A percentile compares a stretch with the other conserved stretches of the same genome.
Conservation (phyloP, 371 early-diverging fungal genomes). For the Zychaea mexicana region DNA sequence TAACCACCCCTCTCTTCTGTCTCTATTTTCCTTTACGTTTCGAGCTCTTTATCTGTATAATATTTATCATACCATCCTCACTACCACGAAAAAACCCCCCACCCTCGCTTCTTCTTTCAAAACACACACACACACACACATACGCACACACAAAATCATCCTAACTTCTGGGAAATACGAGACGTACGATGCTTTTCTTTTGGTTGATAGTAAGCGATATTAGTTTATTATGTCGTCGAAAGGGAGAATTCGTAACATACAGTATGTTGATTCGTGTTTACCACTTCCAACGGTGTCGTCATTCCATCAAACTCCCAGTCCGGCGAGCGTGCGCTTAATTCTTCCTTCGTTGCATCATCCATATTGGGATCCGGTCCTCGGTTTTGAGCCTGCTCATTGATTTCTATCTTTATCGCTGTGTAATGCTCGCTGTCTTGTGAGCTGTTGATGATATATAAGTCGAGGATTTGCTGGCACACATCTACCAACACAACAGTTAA, state of each 20-base stretch:
- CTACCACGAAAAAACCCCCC: not conserved
- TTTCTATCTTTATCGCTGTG: slow-evolving; percentile 54
- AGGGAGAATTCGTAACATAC: slow-evolving; percentile 48
- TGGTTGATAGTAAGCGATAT: not conserved
- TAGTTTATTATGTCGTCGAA: not conserved
- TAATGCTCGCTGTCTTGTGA: slow-evolving; percentile 42
- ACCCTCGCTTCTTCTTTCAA: too few relatives aligned
- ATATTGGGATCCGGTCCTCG: slow-evolving; percentile 39
- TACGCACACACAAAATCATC: too few relatives aligned
- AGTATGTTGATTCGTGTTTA: slow-evolving; percentile 51
- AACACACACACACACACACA: too few relatives aligned
- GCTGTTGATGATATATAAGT: slow-evolving; percentile 44
- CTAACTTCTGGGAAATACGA: too few relatives aligned
- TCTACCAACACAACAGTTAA: slow-evolving; percentile 26
- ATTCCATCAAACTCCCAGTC: slow-evolving; percentile 33
- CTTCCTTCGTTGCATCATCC: slow-evolving; percentile 29
- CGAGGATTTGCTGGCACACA: slow-evolving; percentile 61
- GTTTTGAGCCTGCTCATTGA: slow-evolving; percentile 50
- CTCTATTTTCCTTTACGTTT: not conserved
- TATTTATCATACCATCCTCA: too few relatives aligned
- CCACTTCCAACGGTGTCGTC: slow-evolving; percentile 34
- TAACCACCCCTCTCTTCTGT: slow-evolving; percentile 3
- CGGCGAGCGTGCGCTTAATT: slow-evolving; percentile 21
- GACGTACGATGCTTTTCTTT: not conserved
- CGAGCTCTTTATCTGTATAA: not conserved